These are phyloP conservation scores for Cucumis hystrix DNA, from an alignment of 306 rosid genomes.

Conservation along the genomic window DNA sequence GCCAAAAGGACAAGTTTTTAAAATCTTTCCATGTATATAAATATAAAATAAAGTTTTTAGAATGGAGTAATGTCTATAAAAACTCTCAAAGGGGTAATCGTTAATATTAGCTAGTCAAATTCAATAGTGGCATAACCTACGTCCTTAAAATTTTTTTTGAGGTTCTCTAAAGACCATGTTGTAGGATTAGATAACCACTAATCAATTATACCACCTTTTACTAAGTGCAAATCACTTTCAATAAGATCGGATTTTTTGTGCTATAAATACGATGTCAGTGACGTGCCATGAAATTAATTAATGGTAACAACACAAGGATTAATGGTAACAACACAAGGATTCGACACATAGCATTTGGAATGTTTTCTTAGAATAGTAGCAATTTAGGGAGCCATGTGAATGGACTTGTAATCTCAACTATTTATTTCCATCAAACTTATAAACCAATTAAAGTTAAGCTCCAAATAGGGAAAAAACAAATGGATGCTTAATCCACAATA, in stretches of 20 bases:
- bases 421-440: background rate
- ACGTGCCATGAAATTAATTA: background rate
- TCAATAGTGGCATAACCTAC: too few relatives aligned
- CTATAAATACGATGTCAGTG: background rate
- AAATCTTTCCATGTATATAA: too few relatives aligned
- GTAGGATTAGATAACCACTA: background rate
- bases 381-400: background rate
- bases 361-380: background rate
- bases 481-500: background rate
- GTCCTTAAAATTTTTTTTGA: too few relatives aligned
- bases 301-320: background rate
- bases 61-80: too few relatives aligned
- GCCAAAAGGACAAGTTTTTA: background rate
- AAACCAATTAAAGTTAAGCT: background rate
- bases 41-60: too few relatives aligned
- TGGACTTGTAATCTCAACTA: background rate
- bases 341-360: background rate
- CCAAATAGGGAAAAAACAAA: background rate
- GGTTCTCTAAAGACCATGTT: too few relatives aligned
- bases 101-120: too few relatives aligned
- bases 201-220: background rate
- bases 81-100: too few relatives aligned
- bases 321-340: background rate
- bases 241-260: background rate
- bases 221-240: background rate